Base-by-base conservation (phyloP, 352 stramenopile genomes). In the Phytophthora ramorum region DNA sequence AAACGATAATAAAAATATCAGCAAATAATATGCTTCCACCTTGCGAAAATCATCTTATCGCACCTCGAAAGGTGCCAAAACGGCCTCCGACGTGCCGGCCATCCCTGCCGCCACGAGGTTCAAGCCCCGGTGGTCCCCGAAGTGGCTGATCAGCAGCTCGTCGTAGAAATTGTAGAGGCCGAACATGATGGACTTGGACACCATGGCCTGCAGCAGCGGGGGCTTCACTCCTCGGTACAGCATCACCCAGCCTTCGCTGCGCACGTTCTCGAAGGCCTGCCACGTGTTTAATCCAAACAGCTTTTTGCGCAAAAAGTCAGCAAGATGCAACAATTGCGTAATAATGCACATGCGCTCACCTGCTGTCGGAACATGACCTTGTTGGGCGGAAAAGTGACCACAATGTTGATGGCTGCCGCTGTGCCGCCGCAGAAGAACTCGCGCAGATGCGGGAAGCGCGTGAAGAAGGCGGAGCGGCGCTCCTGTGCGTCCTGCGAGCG, bases 291-390 rank as follows among this genome's bases (percentile, higher is more conserved):
- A 49, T 0, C 87, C 87, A 47, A 92, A 92, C n/a, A 95, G 58
- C 85, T 92, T 26, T 7, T 22, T 22, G 17, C 38, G 17, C 38
- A 22, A 24, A 26, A 45, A 7, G 16, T 45, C 38, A 45, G 38
- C 20, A 10, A 45, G 35, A 1, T 16, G 16, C 10, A n/a, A 2
- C 16, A 41, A 40, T 4, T 16, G 34, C 8, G 13, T 2, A 16
- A 40, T 10, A 40, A 13, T 40, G 35, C 35, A 41, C 17, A 7
- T 17, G 12, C 14, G 12, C 14, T 17, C 16, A 91, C 89, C 85
- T 96, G 88, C 56, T 97, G 88, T 9, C 90, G 84, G 61, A 97
- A 97, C 88, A 97, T 97, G 62, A 97, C 69, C 73, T 97, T 97
- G 70, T 96, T 96, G 37, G 84, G 83, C 30, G 85, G 76, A 66